These are phyloP conservation scores for Boletus hoseneyae DNA, from an alignment of 1,284 basidiomycete genomes.

Conservation along the genomic window DNA sequence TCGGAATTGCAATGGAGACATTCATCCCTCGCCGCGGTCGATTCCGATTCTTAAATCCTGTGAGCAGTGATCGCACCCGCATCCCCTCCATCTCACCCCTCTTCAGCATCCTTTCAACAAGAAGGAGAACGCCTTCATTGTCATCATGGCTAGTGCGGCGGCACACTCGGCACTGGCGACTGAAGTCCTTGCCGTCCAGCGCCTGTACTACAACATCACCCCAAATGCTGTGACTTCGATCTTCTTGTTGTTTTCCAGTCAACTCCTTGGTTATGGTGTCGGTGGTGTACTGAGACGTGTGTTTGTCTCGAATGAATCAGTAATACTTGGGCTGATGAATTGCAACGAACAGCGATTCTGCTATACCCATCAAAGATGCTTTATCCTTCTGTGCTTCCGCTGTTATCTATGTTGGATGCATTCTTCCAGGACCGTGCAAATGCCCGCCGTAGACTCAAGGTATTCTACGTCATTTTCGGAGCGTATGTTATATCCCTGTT, in stretches of 20 bases:
- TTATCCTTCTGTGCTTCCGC: constrained; percentile 51
- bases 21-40: constrained; percentile 46
- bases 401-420: constrained; percentile 32
- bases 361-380: constrained; percentile 68
- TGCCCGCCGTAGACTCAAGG: too few species aligned
- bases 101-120: constrained; percentile 40
- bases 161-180: constrained; percentile 59
- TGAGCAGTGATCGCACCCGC: constrained; percentile 18
- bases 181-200: constrained; percentile 36
- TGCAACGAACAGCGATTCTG: constrained; percentile 37
- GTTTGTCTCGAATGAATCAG: constrained; percentile 18
- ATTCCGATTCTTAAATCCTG: constrained; percentile 59
- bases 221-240: constrained; percentile 54
- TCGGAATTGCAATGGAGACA: too few species aligned
- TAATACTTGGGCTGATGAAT: constrained; percentile 9
- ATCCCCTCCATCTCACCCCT: constrained; percentile 16
- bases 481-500: too few species aligned
- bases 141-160: constrained; percentile 67
- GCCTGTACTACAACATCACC: constrained; percentile 54
- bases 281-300: constrained; percentile 54
- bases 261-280: constrained; percentile 58
- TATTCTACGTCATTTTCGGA: too few species aligned
- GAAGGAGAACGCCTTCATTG: constrained; percentile 59
- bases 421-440: too few species aligned
- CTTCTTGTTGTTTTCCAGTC: constrained; percentile 57